Percentiles rank a stretch among this genome's conserved stretches.
Evolutionary conservation across 2,329 filamentous ascomycete species (phyloP).

Genomic region (Colletotrichum limetticola): DNA sequence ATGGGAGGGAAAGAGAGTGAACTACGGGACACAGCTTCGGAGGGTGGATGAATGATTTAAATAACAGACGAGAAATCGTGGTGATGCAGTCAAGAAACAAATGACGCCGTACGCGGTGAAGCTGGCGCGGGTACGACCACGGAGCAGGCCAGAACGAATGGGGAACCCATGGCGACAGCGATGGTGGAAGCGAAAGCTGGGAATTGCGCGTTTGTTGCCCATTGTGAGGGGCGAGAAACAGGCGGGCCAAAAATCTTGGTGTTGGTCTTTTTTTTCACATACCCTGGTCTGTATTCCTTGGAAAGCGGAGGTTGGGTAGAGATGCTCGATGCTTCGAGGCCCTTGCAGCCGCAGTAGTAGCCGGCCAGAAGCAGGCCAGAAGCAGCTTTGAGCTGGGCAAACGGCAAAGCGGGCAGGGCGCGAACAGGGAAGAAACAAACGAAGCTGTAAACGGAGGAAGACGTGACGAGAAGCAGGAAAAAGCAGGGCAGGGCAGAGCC

Average conservation of each 20-base stretch:
- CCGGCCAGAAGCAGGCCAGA: background rate
- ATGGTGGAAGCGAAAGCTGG: constrained; percentile 21
- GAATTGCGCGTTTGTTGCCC: constrained; percentile 10
- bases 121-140: constrained; percentile 20
- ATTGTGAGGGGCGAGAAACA: constrained; percentile 6
- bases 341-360: constrained; percentile 14
- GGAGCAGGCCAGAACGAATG: constrained; percentile 23
- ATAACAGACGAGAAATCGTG: constrained; percentile 15
- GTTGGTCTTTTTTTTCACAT: background rate
- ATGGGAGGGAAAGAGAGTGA: background rate
- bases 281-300: constrained; percentile 22
- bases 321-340: constrained; percentile 13
- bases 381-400: background rate
- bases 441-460: background rate
- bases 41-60: constrained; percentile 8
- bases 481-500: constrained; percentile 19
- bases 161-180: constrained; percentile 20
- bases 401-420: background rate
- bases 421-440: background rate
- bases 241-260: constrained; percentile 27
- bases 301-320: constrained; percentile 33
- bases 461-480: background rate
- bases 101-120: constrained; percentile 32
- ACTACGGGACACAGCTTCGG: background rate
- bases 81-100: constrained; percentile 28